Base-by-base conservation (phyloP, 192 early-diverging fungal species). In the Chytriomyces sp. region DNA sequence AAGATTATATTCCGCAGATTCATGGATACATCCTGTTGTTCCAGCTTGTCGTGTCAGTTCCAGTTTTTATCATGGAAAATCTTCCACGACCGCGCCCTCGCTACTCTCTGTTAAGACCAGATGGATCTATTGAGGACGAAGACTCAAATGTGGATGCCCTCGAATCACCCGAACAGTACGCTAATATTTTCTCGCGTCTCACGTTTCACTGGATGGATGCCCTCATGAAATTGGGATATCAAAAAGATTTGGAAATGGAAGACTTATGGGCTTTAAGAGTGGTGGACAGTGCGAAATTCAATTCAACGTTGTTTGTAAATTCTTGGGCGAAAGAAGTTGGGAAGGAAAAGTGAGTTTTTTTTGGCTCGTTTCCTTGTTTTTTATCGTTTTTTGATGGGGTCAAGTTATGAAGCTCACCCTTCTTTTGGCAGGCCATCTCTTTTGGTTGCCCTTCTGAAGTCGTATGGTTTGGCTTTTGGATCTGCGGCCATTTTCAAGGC, bases 201-300 rank as follows among this genome's bases (percentile, higher is more conserved):
- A 90, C 92, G 3, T 99, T 97, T 81, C 82, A 89, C 44, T 99
- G 97, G 97, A 93, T 99, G 89, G 91, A 92, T 60, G 88, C 90
- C 13, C 74, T 97, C 69, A 93, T 98, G 83, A 90, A 91, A 60
- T 80, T 91, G 48, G 96, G 95, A 4, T 91, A 88, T 68, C 74
- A 81, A 43, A 93, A 94, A 77, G 92, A 90, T 48, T 83, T 96
- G 68, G 84, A 82, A 2, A 84, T 88, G 78, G 89, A 89, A 9
- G 95, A 97, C 79, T 73, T 95, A 62, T 95, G 91, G 91, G 80
- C 82, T 26, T 81, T 97, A 62, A 80, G 88, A 6, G 66, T 63
- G 5, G 77, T 86, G 24, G 90, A 93, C 75, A 80, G 86, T 35
- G 88, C 95, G 11, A 77, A 69, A 4, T 76, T 68, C 47, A 89